Evolutionary conservation across 352 stramenopile species (phyloP).

Genomic region (Phytophthora pini): DNA sequence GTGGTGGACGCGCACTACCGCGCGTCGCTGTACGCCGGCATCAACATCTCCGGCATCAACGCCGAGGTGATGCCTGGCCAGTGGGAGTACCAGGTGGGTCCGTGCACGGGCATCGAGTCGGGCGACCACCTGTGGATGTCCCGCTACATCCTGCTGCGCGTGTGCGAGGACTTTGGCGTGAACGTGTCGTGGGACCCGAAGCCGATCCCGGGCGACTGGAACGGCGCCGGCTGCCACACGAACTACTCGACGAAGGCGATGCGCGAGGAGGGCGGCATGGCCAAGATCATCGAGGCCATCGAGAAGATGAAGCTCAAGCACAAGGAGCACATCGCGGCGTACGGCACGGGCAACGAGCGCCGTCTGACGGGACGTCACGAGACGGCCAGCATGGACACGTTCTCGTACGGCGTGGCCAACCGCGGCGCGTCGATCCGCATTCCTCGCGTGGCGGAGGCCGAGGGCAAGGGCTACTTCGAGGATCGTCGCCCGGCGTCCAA

Average conservation of each 20-base stretch:
- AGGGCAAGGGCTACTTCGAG: slow-evolving; percentile 95
- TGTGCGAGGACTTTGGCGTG: slow-evolving; percentile 98
- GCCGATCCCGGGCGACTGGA: slow-evolving; percentile 98
- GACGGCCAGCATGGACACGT: slow-evolving; percentile 96
- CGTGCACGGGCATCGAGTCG: slow-evolving; percentile 95
- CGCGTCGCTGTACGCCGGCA: slow-evolving; percentile 94
- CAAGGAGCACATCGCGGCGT: slow-evolving; percentile 96
- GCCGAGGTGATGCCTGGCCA: slow-evolving; percentile 98
- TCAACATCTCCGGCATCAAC: slow-evolving; percentile 97
- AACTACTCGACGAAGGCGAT: slow-evolving; percentile 98
- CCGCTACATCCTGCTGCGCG: slow-evolving; percentile 96
- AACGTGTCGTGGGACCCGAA: slow-evolving; percentile 98
- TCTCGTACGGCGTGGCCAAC: slow-evolving; percentile 98
- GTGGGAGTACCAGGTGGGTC: slow-evolving; percentile 98
- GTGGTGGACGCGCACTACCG: slow-evolving; percentile 96
- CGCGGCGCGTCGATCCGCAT: slow-evolving; percentile 95
- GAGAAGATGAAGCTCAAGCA: slow-evolving; percentile 98
- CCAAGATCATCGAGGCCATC: slow-evolving; percentile 96
- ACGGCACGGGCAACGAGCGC: slow-evolving; percentile 97
- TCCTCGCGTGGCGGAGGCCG: slow-evolving; percentile 89
- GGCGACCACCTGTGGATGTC: slow-evolving; percentile 98
- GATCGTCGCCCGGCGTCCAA: slow-evolving; percentile 97
- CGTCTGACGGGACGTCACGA: slow-evolving; percentile 96
- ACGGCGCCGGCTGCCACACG: slow-evolving; percentile 96
- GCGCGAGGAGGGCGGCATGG: slow-evolving; percentile 94